A percentile compares a stretch with the other conserved stretches of the same genome.
Conservation (phyloP, 208 protist species). For the Leishmania martiniquensis region DNA sequence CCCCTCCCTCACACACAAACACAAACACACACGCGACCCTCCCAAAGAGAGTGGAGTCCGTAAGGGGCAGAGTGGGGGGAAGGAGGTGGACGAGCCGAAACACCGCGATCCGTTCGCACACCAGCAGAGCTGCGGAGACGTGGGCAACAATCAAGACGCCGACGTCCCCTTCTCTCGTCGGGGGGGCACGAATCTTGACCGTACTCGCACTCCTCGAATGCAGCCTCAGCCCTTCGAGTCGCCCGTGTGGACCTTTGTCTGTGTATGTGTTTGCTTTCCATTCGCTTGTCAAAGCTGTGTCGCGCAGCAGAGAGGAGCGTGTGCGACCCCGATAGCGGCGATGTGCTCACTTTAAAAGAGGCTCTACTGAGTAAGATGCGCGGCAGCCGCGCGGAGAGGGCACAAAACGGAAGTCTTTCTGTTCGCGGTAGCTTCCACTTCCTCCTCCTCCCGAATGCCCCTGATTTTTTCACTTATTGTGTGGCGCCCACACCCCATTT, state of each 20-base stretch:
- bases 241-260: neutral
- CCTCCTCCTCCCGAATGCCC: too few relatives aligned
- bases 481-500: neutral
- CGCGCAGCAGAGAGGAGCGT: neutral
- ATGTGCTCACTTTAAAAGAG: neutral
- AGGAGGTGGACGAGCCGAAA: neutral
- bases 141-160: neutral
- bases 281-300: neutral
- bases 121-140: neutral
- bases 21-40: too few relatives aligned
- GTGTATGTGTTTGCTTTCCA: constrained; percentile 6
- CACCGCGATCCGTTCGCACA: too few relatives aligned
- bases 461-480: too few relatives aligned
- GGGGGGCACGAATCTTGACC: neutral
- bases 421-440: too few relatives aligned
- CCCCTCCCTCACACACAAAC: neutral
- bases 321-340: neutral
- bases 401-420: neutral
- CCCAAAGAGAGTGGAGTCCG: neutral
- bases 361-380: neutral
- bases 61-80: neutral
- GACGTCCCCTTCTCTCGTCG: neutral
- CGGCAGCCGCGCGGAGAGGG: neutral
- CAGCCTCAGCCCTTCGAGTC: neutral
- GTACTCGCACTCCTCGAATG: neutral